Base-by-base conservation (phyloP, 805 yeast species). In the Lipomyces orientalis region DNA sequence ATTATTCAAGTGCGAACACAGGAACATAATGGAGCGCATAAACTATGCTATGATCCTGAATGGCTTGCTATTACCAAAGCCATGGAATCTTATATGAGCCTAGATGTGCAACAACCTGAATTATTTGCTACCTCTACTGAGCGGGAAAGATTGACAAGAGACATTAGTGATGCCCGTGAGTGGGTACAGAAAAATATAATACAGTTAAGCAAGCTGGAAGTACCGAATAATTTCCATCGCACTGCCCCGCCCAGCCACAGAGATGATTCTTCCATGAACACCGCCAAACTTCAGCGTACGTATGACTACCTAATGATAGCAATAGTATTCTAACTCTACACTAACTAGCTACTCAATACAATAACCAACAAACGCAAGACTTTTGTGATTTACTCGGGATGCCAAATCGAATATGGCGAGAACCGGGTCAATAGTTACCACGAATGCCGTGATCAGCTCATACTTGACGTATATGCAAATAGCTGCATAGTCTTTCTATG, bases 1-100 rank as follows among this genome's bases (percentile, higher is more conserved):
- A 73, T 84, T 3, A 31, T 87, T 49, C 49, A 62, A 7, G 14
- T 70, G 46, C 62, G 54, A 25, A 37, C 49, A 9, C 12, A 57
- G 22, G 34, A 31, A 12, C 22, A 51, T 4, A 5, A 33, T 1
- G 52, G 10, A n/a, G 14, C 16, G 9, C 43, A 16, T 8, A 16
- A 31, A 31, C 5, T 78, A 16, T 56, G 54, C 14, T 79, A 77
- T 61, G 81, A 79, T 56, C 75, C 79, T 3, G 81, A 79, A 57
- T 79, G 81, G 81, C 73, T 79, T 12, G 78, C 81, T 5, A 76
- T 79, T 16, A 71, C 75, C 1, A 64, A 76, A 43, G 76, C 74
- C 16, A 68, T 72, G 64, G 62, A 75, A 61, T 59, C 70, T 14
- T 75, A 68, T 55, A 72, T 70, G 51, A 52, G 63, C 29, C 46